Evolutionary conservation across 148 eudicot species (phyloP), one percentile per base, ranked within the genome.

Genomic region (Oxyria digyna): DNA sequence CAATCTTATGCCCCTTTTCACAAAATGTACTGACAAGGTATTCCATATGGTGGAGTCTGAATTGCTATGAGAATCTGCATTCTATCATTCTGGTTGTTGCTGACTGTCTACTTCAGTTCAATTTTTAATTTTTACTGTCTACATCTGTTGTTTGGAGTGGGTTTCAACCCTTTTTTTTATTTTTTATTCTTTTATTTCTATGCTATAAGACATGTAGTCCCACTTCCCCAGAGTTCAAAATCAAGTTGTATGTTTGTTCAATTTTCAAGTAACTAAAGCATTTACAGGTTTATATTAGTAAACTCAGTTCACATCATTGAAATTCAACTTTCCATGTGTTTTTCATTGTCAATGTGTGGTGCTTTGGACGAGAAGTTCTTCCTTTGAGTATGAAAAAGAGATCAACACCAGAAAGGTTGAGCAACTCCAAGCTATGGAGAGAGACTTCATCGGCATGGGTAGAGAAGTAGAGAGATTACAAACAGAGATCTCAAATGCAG

Each of bases 381-480:
- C 87, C 18, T 92, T 89, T 74, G 91, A 85, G 79, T 73, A 80
- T 33, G 89, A 92, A 71, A 92, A 87, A 78, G 73, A 75, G 41
- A 15, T 75, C 43, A 92, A 92, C 74, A 66, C 73, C 18, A 91
- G 85, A 18, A 85, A 85, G 75, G 88, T 92, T 74, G 83, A 81
- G 67, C 81, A 90, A 72, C 69, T 92, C 87, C 81, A 83, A 76
- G 74, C 71, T 13, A 78, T 81, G 87, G 96, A 92, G 79, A 87
- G 76, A 72, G 84, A 78, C 26, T 80, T 87, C 57, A 65, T 84
- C 8, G 79, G 76, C 69, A 77, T 92, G 92, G 81, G 80, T 40
- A 76, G 78, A 77, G 89, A 92, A 72, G 77, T 78, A 23, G 95
- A 92, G 69, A 79, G 67, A 37, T 72, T 87, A 76, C 94, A 81